A percentile compares a stretch with the other conserved stretches of the same genome.
Evolutionary conservation across 2,329 filamentous ascomycete genomes (phyloP).

Genomic region (Mariannaea sp.): DNA sequence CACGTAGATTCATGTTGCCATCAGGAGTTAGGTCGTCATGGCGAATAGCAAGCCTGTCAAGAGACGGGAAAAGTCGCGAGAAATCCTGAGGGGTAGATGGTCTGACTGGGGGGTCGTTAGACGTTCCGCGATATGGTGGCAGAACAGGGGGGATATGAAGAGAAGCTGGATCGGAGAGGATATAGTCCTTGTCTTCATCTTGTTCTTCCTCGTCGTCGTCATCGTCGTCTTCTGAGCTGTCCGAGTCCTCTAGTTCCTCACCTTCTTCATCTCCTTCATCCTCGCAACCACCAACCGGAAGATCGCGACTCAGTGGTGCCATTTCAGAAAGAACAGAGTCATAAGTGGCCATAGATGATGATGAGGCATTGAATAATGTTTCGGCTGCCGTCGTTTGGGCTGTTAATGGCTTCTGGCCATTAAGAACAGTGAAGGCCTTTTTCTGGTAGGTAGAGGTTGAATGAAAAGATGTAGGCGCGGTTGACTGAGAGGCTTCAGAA

Average conservation of each 20-base stretch:
- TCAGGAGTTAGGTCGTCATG: constrained; percentile 91
- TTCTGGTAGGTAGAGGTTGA: constrained; percentile 34
- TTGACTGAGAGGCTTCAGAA: constrained; percentile 36
- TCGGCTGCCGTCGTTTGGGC: constrained; percentile 18
- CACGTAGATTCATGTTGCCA: constrained; percentile 93
- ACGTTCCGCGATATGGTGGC: constrained; percentile 64
- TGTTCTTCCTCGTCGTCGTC: constrained; percentile 37
- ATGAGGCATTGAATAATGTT: constrained; percentile 33
- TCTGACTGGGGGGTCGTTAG: constrained; percentile 65
- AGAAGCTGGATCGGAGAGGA: constrained; percentile 36
- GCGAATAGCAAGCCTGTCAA: constrained; percentile 77
- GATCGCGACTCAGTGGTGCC: constrained; percentile 33
- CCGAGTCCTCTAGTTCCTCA: constrained; percentile 23
- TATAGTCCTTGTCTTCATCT: constrained; percentile 34
- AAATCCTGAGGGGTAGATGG: constrained; percentile 84
- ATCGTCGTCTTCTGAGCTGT: constrained; percentile 37
- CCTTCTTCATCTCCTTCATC: constrained; percentile 22
- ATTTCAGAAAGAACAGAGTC: constrained; percentile 65
- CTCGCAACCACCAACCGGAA: constrained; percentile 31
- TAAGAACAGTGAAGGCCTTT: constrained; percentile 23
- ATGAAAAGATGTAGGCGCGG: constrained; percentile 38
- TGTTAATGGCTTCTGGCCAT: constrained; percentile 19
- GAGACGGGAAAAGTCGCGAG: constrained; percentile 82
- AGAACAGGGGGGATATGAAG: constrained; percentile 54
- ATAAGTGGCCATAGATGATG: constrained; percentile 76